Conservation (phyloP, 768 basidiomycete genomes). For the Boletales sp. region DNA sequence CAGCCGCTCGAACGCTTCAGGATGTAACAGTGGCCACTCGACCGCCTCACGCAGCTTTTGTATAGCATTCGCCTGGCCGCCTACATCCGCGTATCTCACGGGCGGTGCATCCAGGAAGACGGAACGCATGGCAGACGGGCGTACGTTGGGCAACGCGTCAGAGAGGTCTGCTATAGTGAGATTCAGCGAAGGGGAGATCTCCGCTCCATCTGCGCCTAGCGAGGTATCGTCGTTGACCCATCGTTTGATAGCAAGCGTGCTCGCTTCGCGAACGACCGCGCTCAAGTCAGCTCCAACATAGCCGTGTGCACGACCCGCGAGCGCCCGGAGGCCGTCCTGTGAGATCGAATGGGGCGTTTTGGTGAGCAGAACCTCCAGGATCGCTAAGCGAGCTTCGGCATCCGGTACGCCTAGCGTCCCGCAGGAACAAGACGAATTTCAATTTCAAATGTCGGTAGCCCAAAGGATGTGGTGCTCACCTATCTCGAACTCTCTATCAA, state of each 20-base stretch:
- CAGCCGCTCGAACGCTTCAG: conserved; percentile 80
- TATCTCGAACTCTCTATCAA: conserved; percentile 95
- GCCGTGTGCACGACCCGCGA: conserved; percentile 85
- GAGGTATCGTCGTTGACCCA: conserved; percentile 44
- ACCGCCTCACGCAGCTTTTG: conserved; percentile 86
- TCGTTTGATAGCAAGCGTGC: conserved; percentile 86
- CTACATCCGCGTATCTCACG: conserved; percentile 83
- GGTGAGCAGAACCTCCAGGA: conserved; percentile 78
- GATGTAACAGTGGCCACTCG: conserved; percentile 92
- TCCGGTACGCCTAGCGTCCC: conserved; percentile 74
- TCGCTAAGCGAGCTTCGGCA: conserved; percentile 76
- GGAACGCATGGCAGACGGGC: conserved; percentile 93
- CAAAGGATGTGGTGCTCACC: conserved; percentile 42
- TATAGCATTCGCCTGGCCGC: conserved; percentile 79
- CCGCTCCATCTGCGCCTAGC: conserved; percentile 4
- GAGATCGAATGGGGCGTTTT: conserved; percentile 77
- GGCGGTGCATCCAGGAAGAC: conserved; percentile 85
- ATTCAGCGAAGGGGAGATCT: conserved; percentile 27
- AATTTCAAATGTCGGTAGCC: background rate
- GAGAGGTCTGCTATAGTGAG: conserved; percentile 63
- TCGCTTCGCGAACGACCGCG: conserved; percentile 90
- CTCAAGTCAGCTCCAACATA: conserved; percentile 97
- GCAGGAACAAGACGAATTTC: background rate
- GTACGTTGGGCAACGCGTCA: conserved; percentile 68
- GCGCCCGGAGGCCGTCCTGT: conserved; percentile 51